A percentile compares a stretch with the other conserved stretches of the same genome.
Evolutionary conservation across 2,329 filamentous ascomycete genomes (phyloP).

Genomic region (Talaromyces albobiverticillius): DNA sequence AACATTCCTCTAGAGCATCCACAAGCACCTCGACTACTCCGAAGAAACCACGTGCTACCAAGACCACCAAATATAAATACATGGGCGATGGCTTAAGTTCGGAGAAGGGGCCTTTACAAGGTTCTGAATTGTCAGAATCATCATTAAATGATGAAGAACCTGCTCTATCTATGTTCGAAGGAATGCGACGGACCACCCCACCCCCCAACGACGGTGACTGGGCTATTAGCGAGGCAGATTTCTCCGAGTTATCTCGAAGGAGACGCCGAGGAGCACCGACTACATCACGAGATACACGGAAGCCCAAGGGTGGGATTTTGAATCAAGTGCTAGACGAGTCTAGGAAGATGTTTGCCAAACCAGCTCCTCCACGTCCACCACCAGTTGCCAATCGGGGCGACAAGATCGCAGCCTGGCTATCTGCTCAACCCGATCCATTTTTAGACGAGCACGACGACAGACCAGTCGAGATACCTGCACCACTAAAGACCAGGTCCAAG

Average conservation of each 20-base stretch:
- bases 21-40: conserved; percentile 21
- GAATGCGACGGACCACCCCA: conserved; percentile 25
- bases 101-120: conserved; percentile 19
- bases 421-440: conserved; percentile 55
- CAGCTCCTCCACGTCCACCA: conserved; percentile 36
- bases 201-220: conserved; percentile 29
- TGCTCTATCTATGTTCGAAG: conserved; percentile 23
- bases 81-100: conserved; percentile 17
- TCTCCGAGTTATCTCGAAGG: conserved; percentile 37
- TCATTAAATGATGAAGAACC: conserved; percentile 21
- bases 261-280: conserved; percentile 27
- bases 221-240: conserved; percentile 38
- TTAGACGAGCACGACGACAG: conserved; percentile 44
- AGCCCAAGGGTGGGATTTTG: conserved; percentile 41
- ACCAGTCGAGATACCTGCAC: conserved; percentile 38
- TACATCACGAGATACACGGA: conserved; percentile 19
- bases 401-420: conserved; percentile 63
- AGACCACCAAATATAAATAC: conserved; percentile 20
- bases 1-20: conserved; percentile 22
- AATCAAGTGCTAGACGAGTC: conserved; percentile 44
- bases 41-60: conserved; percentile 25
- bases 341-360: conserved; percentile 44
- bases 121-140: conserved; percentile 13
- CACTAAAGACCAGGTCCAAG: conserved; percentile 40
- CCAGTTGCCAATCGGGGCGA: conserved; percentile 37